Base-by-base conservation (phyloP, 83 land plant species). In the Picea abies region DNA sequence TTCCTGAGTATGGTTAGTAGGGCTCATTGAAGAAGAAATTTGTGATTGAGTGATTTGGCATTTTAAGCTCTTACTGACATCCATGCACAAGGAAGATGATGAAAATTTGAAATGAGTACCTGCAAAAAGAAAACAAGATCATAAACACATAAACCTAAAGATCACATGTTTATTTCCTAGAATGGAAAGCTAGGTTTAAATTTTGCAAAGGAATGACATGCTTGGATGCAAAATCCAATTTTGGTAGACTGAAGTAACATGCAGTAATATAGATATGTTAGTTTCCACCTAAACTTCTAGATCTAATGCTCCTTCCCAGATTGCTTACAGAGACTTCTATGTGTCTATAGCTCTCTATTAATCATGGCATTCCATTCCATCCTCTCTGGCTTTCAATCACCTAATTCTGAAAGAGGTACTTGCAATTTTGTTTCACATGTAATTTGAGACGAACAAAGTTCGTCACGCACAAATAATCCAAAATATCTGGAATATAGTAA, bases 1-100 rank as follows among this genome's bases (percentile, higher is more conserved):
- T 25, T 23, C 35, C 61, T 56, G 60, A 15, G 7, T 62, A 49
- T 5, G 19, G 56, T 56, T 76, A 22, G 58, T 12, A 60, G 32
- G 1, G 35, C 26, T 49, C 60, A 52, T 58, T 25, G 79, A 17
- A 76, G 79, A 52, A 76, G 16, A 76, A 19, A 26, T 12, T 52
- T 23, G 52, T 32, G 16, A 52, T 76, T 76, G 60, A 76, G 61
- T 52, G 56, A 52, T 52, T 10, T 10, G 14, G 61, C 62, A 11
- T 76, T 23, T 76, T 76, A 56, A 76, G 11, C 62, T 32, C 79
- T 23, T 76, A 23, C 26, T 76, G 61, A 1, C 56, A 76, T 52
- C 62, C 79, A 56, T 52, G 25, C 1, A 16, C 52, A 56, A 19
- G 79, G 79, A 76, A 76, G 79, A 76, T 23, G 26, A 25, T 25